Evolutionary conservation across 2,329 filamentous ascomycete species (phyloP).

Genomic region (Trichoderma arundinaceum): DNA sequence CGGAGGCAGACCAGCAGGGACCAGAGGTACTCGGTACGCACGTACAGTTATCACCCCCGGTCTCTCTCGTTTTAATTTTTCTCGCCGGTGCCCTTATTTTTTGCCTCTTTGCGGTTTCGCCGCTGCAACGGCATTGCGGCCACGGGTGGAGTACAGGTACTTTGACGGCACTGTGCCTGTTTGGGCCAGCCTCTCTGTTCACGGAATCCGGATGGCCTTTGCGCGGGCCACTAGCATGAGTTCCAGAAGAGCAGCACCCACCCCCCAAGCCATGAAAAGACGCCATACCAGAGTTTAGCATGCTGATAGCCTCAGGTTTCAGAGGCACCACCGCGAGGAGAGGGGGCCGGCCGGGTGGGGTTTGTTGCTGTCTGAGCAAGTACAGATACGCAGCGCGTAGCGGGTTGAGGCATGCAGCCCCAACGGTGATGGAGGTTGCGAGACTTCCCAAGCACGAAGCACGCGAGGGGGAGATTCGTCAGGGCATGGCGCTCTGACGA

Average conservation of each 20-base stretch:
- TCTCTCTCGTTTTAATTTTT: conserved; percentile 4
- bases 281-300: conserved; percentile 25
- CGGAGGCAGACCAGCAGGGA: conserved; percentile 28
- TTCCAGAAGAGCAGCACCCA: conserved; percentile 25
- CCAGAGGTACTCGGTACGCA: background rate
- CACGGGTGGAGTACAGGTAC: conserved; percentile 16
- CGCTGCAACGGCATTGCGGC: conserved; percentile 10
- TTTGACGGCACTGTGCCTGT: conserved; percentile 24
- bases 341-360: background rate
- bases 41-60: conserved; percentile 21
- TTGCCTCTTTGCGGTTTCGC: conserved; percentile 18
- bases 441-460: background rate
- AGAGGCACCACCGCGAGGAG: background rate
- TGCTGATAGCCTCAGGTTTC: conserved; percentile 18
- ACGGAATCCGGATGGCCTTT: conserved; percentile 29
- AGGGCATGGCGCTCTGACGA: conserved; percentile 17
- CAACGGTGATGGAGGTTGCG: background rate
- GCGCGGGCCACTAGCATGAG: conserved; percentile 28
- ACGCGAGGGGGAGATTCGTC: conserved; percentile 21
- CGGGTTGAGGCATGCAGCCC: conserved; percentile 1
- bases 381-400: conserved; percentile 5
- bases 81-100: background rate
- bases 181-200: conserved; percentile 7
- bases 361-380: background rate
- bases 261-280: conserved; percentile 23